Base-by-base conservation (phyloP, 306 rosid species). In the Aeschynomene evenia region DNA sequence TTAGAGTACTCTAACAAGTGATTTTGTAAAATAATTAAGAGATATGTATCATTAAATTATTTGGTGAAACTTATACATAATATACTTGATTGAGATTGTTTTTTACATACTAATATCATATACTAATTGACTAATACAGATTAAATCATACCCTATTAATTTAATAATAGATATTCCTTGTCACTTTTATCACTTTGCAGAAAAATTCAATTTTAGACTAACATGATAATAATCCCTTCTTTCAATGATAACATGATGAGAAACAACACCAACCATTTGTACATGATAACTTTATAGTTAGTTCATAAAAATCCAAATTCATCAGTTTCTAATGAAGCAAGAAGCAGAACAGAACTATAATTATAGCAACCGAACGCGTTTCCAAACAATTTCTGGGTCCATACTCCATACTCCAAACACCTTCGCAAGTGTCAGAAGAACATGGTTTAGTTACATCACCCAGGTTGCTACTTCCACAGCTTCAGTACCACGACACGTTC, bases 331-430 rank as follows among this genome's bases (percentile, higher is more conserved):
- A 4, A 16, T 45, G 51, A 45, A 45, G 20, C 51, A 45, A 45
- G 51, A 45, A 45, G 51, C 21, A 45, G 5, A 45, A 15, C 51
- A 9, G 6, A 45, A 15, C 21, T 5, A 2, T 18, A 45, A 45
- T 43, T 33, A 4, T 43, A 33, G 6, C 46, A 34, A 48, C 68
- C 37, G 22, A 7, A 83, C 88, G 90, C 87, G 95, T 72, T 79
- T 83, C 81, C 68, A 72, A 77, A 76, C 56, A 22, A 29, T 26
- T 50, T n/a, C 9, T 14, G 76, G 65, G 81, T 72, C 81, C 72
- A 53, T 34, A 29, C 62, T n/a, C 21, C 72, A 53, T 36, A 36
- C 66, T 14, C 20, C 20, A n/a, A 42, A 16, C 51, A 57, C 59
- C 77, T 55, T 46, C 40, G 46, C 80, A 14, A 22, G 64, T 48